Conservation (phyloP, 345 rosid species). For the Eucalyptus marginata region DNA sequence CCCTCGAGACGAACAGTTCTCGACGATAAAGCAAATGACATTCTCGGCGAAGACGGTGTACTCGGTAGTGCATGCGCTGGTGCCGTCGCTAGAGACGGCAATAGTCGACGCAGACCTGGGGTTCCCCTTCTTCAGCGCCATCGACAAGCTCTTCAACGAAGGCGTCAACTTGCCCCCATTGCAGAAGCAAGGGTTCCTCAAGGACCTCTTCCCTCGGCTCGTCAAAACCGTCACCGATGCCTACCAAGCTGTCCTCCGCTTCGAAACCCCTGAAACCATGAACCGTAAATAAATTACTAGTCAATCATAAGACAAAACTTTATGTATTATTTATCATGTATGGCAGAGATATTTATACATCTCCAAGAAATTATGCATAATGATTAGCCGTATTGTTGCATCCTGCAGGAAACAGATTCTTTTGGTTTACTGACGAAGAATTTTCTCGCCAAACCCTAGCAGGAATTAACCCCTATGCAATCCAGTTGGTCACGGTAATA, state of each 20-base stretch:
- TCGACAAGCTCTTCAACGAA: constrained; percentile 48
- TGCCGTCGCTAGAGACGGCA: constrained; percentile 34
- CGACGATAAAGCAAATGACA: constrained; percentile 24
- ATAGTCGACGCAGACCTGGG: constrained; percentile 23
- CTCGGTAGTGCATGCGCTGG: constrained; percentile 41
- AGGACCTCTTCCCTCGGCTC: constrained; percentile 38
- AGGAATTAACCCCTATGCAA: constrained; percentile 55
- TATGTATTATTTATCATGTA: background rate
- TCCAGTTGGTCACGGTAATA: constrained; percentile 44
- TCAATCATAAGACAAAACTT: background rate
- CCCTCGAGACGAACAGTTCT: constrained; percentile 72
- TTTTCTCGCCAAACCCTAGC: constrained; percentile 67
- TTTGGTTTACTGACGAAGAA: constrained; percentile 78
- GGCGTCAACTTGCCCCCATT: constrained; percentile 29
- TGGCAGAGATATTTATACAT: background rate
- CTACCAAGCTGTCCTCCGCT: constrained; percentile 25
- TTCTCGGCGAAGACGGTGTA: constrained; percentile 52
- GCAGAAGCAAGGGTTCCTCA: constrained; percentile 8
- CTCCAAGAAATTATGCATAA: background rate
- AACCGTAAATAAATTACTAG: constrained; percentile 3
- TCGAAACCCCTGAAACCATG: constrained; percentile 41
- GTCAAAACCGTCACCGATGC: constrained; percentile 21
- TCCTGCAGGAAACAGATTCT: constrained; percentile 46
- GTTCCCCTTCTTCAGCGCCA: constrained; percentile 52
- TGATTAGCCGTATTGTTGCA: background rate